A percentile compares a stretch with the other conserved stretches of the same genome.
These are phyloP conservation scores for Metschnikowia lachancei DNA, from an alignment of 805 yeast species.

Conservation along the genomic window DNA sequence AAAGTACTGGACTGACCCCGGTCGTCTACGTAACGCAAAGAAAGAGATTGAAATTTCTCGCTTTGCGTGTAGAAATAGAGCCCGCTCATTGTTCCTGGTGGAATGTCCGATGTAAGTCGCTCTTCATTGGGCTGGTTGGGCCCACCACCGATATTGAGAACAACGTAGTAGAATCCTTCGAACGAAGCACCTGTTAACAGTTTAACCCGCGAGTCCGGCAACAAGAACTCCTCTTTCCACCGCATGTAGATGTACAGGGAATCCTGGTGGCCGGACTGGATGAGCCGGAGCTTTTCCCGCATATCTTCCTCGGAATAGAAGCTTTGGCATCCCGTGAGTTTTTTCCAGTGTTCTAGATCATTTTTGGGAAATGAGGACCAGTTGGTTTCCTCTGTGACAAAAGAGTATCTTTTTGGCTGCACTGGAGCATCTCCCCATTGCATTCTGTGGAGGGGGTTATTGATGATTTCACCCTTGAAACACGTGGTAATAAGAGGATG, in stretches of 20 bases:
- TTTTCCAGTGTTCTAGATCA: slow-evolving; percentile 52
- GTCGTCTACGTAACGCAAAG: slow-evolving; percentile 53
- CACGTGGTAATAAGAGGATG: slow-evolving; percentile 67
- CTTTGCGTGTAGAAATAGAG: slow-evolving; percentile 78
- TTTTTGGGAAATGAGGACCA: slow-evolving; percentile 51
- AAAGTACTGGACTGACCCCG: slow-evolving; percentile 36
- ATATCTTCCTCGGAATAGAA: slow-evolving; percentile 46
- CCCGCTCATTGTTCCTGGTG: slow-evolving; percentile 73
- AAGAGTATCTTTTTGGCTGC: slow-evolving; percentile 40
- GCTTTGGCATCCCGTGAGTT: slow-evolving; percentile 41
- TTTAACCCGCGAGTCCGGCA: slow-evolving; percentile 71
- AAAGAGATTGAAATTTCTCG: slow-evolving; percentile 76
- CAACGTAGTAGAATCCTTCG: slow-evolving; percentile 89
- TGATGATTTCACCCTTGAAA: slow-evolving; percentile 69
- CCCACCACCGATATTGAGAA: slow-evolving; percentile 60
- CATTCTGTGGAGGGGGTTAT: slow-evolving; percentile 38
- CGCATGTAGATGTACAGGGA: slow-evolving; percentile 67
- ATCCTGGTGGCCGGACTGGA: slow-evolving; percentile 32
- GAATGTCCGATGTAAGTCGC: slow-evolving; percentile 8
- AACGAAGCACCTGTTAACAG: slow-evolving; percentile 73
- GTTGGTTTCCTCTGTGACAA: slow-evolving; percentile 52
- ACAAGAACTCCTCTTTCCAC: slow-evolving; percentile 89
- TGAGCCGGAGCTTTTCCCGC: slow-evolving; percentile 25
- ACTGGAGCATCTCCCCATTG: slow-evolving; percentile 24
- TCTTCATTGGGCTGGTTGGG: slow-evolving; percentile 6